Conservation (phyloP, 129 eudicot genomes). For the Flaveria bidentis region DNA sequence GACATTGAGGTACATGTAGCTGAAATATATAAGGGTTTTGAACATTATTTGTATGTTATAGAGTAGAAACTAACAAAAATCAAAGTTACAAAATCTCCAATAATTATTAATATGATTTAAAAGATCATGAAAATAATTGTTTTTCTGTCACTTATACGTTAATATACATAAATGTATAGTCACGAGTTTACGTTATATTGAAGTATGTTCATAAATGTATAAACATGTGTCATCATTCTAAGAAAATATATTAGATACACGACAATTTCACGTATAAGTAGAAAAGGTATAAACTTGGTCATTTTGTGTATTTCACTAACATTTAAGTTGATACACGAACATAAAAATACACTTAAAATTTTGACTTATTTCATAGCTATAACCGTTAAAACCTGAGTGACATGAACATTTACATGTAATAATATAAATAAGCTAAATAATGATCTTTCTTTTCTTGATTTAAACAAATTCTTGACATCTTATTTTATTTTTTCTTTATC, state of each 20-base stretch:
- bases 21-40: neutral
- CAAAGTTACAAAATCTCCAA: neutral
- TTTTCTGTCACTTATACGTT: no score
- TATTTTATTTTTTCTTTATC: neutral
- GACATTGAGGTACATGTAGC: constrained; percentile 75
- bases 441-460: no score
- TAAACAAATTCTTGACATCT: neutral
- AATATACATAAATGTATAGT: no score
- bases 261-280: no score
- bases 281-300: neutral
- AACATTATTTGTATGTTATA: neutral
- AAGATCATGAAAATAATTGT: no score
- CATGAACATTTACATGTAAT: neutral
- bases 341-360: no score
- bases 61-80: neutral
- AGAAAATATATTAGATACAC: neutral
- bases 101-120: neutral
- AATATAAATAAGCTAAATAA: neutral
- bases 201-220: neutral
- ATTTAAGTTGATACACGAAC: no score
- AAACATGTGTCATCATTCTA: neutral
- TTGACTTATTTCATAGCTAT: no score
- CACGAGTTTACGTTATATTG: neutral
- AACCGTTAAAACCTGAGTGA: neutral
- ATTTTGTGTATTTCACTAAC: neutral